A percentile compares a stretch with the other conserved stretches of the same genome.
phyloP scores from a whole-genome alignment of 2,329 filamentous ascomycete genomes.

The Botrytis tulipae region DNA sequence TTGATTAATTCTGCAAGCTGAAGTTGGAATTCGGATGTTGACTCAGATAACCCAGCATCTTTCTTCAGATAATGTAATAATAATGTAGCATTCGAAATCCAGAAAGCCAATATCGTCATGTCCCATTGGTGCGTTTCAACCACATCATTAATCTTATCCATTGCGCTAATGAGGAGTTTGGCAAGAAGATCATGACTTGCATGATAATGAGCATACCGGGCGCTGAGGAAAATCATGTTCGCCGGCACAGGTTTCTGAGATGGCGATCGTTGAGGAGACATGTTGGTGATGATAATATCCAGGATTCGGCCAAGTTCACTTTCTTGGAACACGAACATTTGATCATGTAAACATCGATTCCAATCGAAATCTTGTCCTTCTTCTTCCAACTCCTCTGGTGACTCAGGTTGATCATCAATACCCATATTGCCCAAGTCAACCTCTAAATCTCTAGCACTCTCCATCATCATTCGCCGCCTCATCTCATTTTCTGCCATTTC shows the following conservation, averaged over 20 bases:
- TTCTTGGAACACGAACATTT: constrained; percentile 99
- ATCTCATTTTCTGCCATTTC: constrained; percentile 96
- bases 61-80: constrained; percentile 97
- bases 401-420: constrained; percentile 91
- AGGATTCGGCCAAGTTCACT: constrained; percentile 87
- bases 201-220: constrained; percentile 95
- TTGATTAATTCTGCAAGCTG: constrained; percentile 94
- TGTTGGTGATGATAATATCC: constrained; percentile 94
- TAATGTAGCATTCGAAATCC: constrained; percentile 95
- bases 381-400: constrained; percentile 77
- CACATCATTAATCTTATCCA: constrained; percentile 95
- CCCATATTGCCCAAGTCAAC: constrained; percentile 95
- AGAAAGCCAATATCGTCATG: constrained; percentile 98
- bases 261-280: constrained; percentile 92
- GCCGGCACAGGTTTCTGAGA: constrained; percentile 98
- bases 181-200: constrained; percentile 80
- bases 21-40: constrained; percentile 84
- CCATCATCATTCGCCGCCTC: constrained; percentile 97
- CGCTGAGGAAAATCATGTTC: constrained; percentile 94
- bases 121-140: constrained; percentile 98
- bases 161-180: constrained; percentile 77
- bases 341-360: constrained; percentile 90
- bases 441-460: constrained; percentile 94
- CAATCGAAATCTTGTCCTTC: constrained; percentile 95
- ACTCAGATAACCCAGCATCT: constrained; percentile 74